phyloP scores from a whole-genome alignment of 768 basidiomycete species.

The Chalciporus pseudorubinellus region DNA sequence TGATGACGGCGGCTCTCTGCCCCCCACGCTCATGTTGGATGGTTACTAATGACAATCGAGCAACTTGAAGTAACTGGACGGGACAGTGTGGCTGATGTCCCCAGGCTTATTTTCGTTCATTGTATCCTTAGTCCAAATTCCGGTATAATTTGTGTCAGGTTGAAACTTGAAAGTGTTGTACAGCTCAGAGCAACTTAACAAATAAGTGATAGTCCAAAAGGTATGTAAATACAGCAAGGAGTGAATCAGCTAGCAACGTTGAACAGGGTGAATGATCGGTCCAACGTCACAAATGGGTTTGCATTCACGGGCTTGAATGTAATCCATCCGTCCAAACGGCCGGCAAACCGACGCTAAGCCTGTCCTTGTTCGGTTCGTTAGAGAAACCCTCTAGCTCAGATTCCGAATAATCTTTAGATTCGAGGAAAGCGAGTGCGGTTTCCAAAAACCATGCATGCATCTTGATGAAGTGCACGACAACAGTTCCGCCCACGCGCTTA shows the following conservation, averaged over 20 bases:
- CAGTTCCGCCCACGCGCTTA: constrained; percentile 82
- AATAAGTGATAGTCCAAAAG: constrained; percentile 19
- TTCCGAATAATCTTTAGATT: constrained; percentile 70
- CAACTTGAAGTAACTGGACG: too few relatives aligned
- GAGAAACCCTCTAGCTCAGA: constrained; percentile 22
- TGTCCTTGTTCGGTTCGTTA: constrained; percentile 8
- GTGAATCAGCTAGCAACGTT: background rate
- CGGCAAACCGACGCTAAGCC: constrained; percentile 20
- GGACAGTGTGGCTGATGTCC: too few relatives aligned
- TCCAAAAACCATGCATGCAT: constrained; percentile 96
- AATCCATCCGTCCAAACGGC: constrained; percentile 31
- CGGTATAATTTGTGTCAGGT: constrained; percentile 7
- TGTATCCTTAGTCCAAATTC: background rate
- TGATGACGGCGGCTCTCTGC: constrained; percentile 14
- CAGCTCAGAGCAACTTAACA: constrained; percentile 12
- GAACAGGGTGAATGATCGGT: background rate
- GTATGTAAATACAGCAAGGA: background rate
- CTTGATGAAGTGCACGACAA: constrained; percentile 97
- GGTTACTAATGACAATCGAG: constrained; percentile 14
- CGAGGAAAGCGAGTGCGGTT: constrained; percentile 84
- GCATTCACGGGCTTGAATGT: constrained; percentile 19
- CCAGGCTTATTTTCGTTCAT: background rate
- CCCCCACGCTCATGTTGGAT: constrained; percentile 23
- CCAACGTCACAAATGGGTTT: constrained; percentile 3
- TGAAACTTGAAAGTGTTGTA: constrained; percentile 5